Evolutionary conservation across 2,329 filamentous ascomycete species (phyloP), one percentile per base, ranked within the genome.

Genomic region (Aspergillus nomiae): DNA sequence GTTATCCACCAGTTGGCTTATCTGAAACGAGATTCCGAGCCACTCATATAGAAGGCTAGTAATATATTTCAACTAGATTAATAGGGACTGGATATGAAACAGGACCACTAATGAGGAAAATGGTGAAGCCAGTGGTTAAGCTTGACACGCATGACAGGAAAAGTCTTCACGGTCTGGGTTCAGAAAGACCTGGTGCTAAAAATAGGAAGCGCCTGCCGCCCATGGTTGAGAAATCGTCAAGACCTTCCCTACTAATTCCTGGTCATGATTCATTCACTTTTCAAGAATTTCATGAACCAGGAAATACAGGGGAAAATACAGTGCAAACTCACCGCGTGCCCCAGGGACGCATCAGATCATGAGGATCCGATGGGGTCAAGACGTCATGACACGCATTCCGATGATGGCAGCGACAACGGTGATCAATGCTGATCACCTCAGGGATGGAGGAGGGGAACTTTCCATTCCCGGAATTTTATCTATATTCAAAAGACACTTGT

Each of bases 331-430:
- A 48, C 5, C 45, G 24, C n/a, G 21, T 46, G 24, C 43, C 43
- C 19, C 43, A 46, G 43, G 14, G n/a, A 28, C 26, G 26, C 5
- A 24, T 19, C 11, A 1, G n/a, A 54, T 16, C 50, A 45, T 14
- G 32, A 48, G 21, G 45, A 56, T 12, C 38, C 3, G 21, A 34
- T 45, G 58, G 41, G 45, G n/a, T 32, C 19, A 36, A 28, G 53
- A 63, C 54, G 61, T 60, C 61, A 63, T 60, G 53, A 43, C 58
- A 58, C 58, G 48, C 53, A 62, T 59, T 59, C 55, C 43, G 21
- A 53, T 53, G 55, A 34, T 53, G 58, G 58, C 26, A 51, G 19
- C 30, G 19, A 36, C 24, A 58, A 38, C 26, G 26, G 38, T 46
- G 36, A 28, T 45, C 50, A 28, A 32, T 62, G 60, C 41, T 46